Base-by-base conservation (phyloP, 768 basidiomycete species). In the Fibroporia radiculosa region DNA sequence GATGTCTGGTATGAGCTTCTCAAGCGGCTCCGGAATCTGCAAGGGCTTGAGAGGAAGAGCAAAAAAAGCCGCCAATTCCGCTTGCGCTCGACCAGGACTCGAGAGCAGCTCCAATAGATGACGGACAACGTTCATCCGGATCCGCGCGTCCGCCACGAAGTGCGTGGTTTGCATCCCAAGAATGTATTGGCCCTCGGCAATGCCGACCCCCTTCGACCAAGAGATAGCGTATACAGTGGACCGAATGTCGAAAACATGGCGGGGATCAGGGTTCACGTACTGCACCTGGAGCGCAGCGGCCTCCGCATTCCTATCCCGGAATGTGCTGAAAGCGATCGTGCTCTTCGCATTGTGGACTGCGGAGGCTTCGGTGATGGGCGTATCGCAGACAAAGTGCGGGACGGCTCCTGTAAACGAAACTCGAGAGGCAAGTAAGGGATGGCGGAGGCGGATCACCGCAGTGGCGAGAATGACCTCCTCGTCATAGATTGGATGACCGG, bases 361-460 rank as follows among this genome's bases (percentile, higher is more conserved):
- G 22, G 25, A 33, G 11, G 6, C 20, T 14, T 22, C 10, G 4
- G 32, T 34, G 32, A 44, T 19, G 20, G 42, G 32, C 3, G 32
- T 23, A 14, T 18, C 3, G 32, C 20, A 44, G 20, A 34, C 31
- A 22, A 44, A 22, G 12, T 20, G 32, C 13, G 42, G 42, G 7
- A 18, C 28, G 34, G 8, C 6, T 20, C 7, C 27, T 31, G 28
- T 35, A 33, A 33, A 44, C 11, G 42, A n/a, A 23, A 44, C 33
- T 6, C 29, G 29, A 8, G 42, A 34, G 3, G 42, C 24, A 23
- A 44, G 42, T 13, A 35, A n/a, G n/a, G 42, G 42, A 24, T 35
- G 42, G 19, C 33, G 42, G 18, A 44, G 42, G 12, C 42, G 24
- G 33, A 35, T 16, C 13, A 23, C 31, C 13, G 42, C 42, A 14